Conservation (phyloP, 257 asterid genomes). For the Fraxinus cuspidata region DNA sequence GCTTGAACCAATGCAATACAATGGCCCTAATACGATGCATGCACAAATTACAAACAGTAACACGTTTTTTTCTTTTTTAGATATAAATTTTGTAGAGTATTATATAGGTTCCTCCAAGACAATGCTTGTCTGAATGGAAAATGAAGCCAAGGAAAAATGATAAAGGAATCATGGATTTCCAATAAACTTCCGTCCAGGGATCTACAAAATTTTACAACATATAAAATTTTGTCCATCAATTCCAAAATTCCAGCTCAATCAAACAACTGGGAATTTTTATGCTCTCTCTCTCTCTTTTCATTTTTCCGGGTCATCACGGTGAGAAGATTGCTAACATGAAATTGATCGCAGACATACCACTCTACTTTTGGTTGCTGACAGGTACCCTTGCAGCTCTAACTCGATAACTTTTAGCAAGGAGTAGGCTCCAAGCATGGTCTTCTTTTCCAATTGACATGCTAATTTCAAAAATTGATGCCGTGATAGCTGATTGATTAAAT, state of each 20-base stretch:
- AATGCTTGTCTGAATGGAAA: background rate
- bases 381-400: slow-evolving; percentile 88
- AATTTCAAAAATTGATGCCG: slow-evolving; percentile 86
- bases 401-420: slow-evolving; percentile 88
- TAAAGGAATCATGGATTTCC: background rate
- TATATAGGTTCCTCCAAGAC: background rate
- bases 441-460: slow-evolving; percentile 94
- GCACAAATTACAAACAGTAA: slow-evolving; percentile 19
- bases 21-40: slow-evolving; percentile 55
- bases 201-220: background rate
- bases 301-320: background rate
- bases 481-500: slow-evolving; percentile 80
- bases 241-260: background rate
- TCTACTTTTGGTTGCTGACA: slow-evolving; percentile 85
- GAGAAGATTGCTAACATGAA: slow-evolving; percentile 7
- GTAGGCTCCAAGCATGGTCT: slow-evolving; percentile 93
- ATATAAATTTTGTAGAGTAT: background rate
- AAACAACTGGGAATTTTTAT: background rate
- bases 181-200: background rate
- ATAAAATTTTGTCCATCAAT: background rate
- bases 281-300: background rate
- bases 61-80: background rate
- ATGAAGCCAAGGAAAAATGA: background rate
- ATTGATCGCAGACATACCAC: slow-evolving; percentile 57
- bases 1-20: slow-evolving; percentile 83